Evolutionary conservation across 768 basidiomycete species (phyloP).

Genomic region (Leccinum variicolor): DNA sequence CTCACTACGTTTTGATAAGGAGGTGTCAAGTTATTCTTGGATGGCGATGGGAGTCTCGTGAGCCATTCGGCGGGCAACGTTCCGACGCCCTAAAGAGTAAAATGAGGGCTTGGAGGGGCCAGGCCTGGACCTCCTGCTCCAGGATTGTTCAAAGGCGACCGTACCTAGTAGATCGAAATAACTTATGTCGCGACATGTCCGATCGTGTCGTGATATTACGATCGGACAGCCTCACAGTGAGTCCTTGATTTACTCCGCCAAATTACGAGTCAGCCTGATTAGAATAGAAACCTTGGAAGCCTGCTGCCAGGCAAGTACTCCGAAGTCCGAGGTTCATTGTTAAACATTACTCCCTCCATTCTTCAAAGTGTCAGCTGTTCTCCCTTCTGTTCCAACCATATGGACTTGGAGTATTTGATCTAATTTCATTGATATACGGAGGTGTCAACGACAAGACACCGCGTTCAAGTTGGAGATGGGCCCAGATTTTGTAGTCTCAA

Average conservation of each 20-base stretch:
- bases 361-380: background rate
- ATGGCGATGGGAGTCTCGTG: background rate
- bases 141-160: too few relatives aligned
- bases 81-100: constrained; percentile 1
- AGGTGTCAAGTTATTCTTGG: background rate
- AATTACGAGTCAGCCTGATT: too few relatives aligned
- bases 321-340: too few relatives aligned
- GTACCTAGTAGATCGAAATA: too few relatives aligned
- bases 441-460: background rate
- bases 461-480: background rate
- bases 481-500: background rate
- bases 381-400: background rate
- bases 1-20: background rate
- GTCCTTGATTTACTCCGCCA: too few relatives aligned
- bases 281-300: too few relatives aligned
- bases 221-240: background rate
- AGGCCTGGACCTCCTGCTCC: too few relatives aligned
- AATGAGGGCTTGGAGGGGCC: background rate
- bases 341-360: too few relatives aligned
- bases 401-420: background rate
- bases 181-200: too few relatives aligned
- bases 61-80: background rate
- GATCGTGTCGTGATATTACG: background rate
- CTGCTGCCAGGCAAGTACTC: too few relatives aligned
- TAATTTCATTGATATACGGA: background rate